Evolutionary conservation across 2,329 filamentous ascomycete species (phyloP).

Genomic region (Cytospora leucostoma): DNA sequence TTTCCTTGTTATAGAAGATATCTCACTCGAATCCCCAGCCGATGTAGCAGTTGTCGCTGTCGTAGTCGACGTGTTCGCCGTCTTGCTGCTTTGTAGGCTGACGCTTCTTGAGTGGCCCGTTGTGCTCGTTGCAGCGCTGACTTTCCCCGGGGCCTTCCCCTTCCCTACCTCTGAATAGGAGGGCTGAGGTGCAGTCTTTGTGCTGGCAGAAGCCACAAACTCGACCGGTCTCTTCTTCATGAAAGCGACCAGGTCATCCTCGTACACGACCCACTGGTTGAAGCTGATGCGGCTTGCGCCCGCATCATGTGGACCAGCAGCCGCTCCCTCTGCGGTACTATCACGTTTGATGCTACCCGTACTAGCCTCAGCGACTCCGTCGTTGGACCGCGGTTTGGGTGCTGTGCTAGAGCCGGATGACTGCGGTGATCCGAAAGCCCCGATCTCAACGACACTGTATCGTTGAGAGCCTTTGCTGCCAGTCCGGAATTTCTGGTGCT

Average conservation of each 20-base stretch:
- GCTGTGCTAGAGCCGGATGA: neutral
- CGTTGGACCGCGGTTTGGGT: constrained; percentile 18
- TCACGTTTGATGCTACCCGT: neutral
- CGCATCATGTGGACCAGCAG: neutral
- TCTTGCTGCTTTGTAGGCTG: constrained; percentile 21
- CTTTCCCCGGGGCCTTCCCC: neutral
- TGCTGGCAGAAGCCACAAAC: neutral
- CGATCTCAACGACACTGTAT: constrained; percentile 28
- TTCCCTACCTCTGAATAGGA: constrained; percentile 2
- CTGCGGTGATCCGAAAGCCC: constrained; percentile 20
- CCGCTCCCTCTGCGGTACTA: neutral
- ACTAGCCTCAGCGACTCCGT: neutral
- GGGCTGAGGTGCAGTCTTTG: neutral
- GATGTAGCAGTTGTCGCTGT: constrained; percentile 13
- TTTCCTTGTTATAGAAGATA: neutral
- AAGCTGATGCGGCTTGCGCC: constrained; percentile 16
- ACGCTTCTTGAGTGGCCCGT: constrained; percentile 16
- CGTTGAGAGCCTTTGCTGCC: constrained; percentile 14
- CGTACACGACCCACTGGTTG: constrained; percentile 28
- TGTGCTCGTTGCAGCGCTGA: constrained; percentile 9
- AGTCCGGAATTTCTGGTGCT: constrained; percentile 24
- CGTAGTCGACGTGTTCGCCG: constrained; percentile 4
- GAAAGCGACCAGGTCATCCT: constrained; percentile 26
- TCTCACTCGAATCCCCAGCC: neutral
- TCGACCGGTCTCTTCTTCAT: constrained; percentile 27